A percentile compares a stretch with the other conserved stretches of the same genome.
Conservation (phyloP, 2,329 filamentous ascomycete genomes). For the Akanthomyces dipterigenus region DNA sequence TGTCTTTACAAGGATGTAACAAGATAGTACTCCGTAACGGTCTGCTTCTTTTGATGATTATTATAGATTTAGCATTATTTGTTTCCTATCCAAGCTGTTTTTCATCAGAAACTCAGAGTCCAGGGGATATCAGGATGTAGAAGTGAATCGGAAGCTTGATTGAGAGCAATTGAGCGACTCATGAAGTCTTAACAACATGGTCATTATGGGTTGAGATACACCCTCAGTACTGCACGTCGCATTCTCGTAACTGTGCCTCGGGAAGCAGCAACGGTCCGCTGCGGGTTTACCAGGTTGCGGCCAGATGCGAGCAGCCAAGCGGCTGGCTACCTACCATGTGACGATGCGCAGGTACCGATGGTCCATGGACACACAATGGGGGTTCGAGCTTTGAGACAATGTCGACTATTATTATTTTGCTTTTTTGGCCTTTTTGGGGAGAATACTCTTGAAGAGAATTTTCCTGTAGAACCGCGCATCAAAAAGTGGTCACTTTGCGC, state of each 20-base stretch:
- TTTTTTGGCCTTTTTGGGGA: no score
- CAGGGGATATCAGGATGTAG: no score
- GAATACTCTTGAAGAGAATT: no score
- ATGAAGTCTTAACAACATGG: no score
- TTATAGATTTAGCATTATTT: not conserved
- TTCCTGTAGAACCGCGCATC: no score
- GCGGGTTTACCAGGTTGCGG: not conserved
- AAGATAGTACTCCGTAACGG: not conserved
- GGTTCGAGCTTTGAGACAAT: not conserved
- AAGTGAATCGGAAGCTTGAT: no score
- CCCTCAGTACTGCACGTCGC: not conserved
- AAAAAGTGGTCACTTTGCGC: no score
- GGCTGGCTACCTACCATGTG: not conserved
- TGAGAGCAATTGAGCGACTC: no score
- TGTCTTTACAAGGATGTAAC: not conserved
- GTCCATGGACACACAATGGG: not conserved
- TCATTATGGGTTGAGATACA: no score
- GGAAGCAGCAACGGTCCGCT: not conserved
- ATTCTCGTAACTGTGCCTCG: not conserved
- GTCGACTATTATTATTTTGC: not conserved
- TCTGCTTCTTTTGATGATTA: not conserved
- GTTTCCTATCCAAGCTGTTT: not conserved
- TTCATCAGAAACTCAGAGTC: no score
- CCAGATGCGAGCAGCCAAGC: no score
- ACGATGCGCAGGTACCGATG: not conserved